Percentiles rank a stretch among this genome's conserved stretches.
These are phyloP conservation scores for Blastobotrys terrestris DNA, from an alignment of 805 yeast species.

Conservation along the genomic window DNA sequence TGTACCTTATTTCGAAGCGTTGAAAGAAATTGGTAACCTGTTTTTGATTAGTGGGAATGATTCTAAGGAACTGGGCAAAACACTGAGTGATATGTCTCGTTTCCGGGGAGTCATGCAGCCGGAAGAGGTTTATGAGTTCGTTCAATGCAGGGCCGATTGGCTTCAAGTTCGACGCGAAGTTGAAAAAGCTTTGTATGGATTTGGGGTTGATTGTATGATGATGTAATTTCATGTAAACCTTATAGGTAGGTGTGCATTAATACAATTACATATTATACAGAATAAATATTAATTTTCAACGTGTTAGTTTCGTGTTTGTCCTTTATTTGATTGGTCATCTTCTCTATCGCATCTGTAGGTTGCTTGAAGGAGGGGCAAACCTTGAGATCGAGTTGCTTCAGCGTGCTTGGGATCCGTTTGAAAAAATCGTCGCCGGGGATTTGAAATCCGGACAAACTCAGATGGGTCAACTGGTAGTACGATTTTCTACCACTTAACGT, in stretches of 20 bases:
- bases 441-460: conserved; percentile 13
- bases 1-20: conserved; percentile 67
- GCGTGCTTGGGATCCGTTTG: background rate
- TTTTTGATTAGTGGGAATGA: conserved; percentile 68
- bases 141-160: conserved; percentile 88
- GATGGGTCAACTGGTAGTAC: conserved; percentile 10
- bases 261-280: background rate
- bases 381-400: background rate
- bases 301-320: background rate
- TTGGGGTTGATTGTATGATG: conserved; percentile 69
- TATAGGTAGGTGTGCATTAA: background rate
- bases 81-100: conserved; percentile 75
- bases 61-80: conserved; percentile 75
- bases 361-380: background rate
- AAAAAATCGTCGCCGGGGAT: conserved; percentile 4
- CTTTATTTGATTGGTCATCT: background rate
- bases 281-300: too few relatives aligned
- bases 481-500: conserved; percentile 4
- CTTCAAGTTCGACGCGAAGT: conserved; percentile 64
- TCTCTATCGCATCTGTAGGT: background rate
- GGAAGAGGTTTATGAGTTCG: conserved; percentile 91
- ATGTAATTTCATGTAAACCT: conserved; percentile 31
- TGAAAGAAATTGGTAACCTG: conserved; percentile 79
- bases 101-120: conserved; percentile 87
- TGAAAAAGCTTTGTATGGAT: conserved; percentile 92